A percentile compares a stretch with the other conserved stretches of the same genome.
Evolutionary conservation across 768 basidiomycete species (phyloP).

Genomic region (Auricularia sp.): DNA sequence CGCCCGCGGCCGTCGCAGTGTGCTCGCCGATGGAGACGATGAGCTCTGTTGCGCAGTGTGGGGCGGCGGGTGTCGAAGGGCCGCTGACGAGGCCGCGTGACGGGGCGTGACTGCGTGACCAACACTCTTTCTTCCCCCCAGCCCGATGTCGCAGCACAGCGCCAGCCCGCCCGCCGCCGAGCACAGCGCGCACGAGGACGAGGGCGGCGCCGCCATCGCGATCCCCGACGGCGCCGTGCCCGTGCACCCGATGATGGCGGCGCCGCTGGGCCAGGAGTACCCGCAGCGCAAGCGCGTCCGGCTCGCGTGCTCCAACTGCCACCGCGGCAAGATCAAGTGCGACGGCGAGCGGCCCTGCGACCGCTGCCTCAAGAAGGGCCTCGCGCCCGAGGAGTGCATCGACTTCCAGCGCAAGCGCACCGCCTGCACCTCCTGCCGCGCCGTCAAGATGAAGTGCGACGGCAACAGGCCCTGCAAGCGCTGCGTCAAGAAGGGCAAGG

Average conservation of each 20-base stretch:
- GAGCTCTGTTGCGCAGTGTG: background rate
- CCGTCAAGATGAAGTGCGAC: constrained; percentile 4
- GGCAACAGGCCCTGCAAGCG: constrained; percentile 1
- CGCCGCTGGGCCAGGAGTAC: background rate
- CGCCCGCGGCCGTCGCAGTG: background rate
- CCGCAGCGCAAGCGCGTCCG: constrained; percentile 3
- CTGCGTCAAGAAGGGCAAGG: constrained; percentile 3
- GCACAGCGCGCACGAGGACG: background rate
- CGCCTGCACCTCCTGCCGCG: constrained; percentile 2
- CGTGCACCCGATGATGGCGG: background rate
- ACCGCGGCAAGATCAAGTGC: constrained; percentile 2
- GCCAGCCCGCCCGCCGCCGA: background rate
- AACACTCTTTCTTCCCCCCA: background rate
- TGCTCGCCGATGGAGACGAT: background rate
- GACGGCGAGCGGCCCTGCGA: constrained; percentile 4
- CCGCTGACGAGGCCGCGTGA: background rate
- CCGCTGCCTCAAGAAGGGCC: constrained; percentile 2
- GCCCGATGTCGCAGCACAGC: background rate
- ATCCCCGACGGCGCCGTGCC: background rate
- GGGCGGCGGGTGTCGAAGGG: background rate
- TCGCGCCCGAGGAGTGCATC: constrained; percentile 1
- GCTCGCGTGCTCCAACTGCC: constrained; percentile 2
- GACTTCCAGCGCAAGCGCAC: constrained; percentile 3
- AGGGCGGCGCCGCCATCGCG: background rate
- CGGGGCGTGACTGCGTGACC: background rate